A percentile compares a stretch with the other conserved stretches of the same genome.
phyloP scores from a whole-genome alignment of 306 rosid genomes.

The Gastrolobium bilobum region DNA sequence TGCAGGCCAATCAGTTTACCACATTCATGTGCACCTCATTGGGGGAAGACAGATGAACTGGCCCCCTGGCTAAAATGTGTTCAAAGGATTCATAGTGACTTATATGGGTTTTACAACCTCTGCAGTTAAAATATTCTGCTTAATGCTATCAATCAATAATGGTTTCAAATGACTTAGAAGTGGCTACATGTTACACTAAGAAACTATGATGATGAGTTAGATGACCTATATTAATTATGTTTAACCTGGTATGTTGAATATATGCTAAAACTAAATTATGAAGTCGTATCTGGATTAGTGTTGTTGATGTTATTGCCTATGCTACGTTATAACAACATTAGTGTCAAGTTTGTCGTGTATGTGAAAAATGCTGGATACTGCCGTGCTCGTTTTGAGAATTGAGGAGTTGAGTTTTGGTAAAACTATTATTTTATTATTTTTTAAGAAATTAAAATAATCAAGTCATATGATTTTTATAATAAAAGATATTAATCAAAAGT shows the following conservation, averaged over 20 bases:
- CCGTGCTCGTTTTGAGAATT: not conserved
- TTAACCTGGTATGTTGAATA: not conserved
- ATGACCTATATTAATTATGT: slow-evolving; percentile 17
- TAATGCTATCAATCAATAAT: slow-evolving; percentile 31
- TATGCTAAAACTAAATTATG: not conserved
- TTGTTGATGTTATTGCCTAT: not conserved
- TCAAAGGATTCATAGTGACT: slow-evolving; percentile 2
- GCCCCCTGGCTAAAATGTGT: slow-evolving; percentile 73
- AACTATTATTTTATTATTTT: no score
- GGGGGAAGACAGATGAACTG: slow-evolving; percentile 91
- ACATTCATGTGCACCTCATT: slow-evolving; percentile 80
- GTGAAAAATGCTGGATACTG: not conserved
- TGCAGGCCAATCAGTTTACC: slow-evolving; percentile 88
- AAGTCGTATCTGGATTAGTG: slow-evolving; percentile 1
- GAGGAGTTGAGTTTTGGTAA: no score
- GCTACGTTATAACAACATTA: not conserved
- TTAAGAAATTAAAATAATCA: no score
- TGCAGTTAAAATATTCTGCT: not conserved
- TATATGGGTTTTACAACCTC: not conserved
- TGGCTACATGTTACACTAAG: slow-evolving; percentile 15
- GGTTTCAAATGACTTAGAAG: slow-evolving; percentile 1
- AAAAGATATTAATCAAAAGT: no score
- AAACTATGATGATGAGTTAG: slow-evolving; percentile 23
- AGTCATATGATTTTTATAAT: no score
- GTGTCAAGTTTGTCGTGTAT: not conserved